Evolutionary conservation across 2,329 filamentous ascomycete genomes (phyloP), one percentile per base, ranked within the genome.

Genomic region (Colletotrichum tofieldiae): DNA sequence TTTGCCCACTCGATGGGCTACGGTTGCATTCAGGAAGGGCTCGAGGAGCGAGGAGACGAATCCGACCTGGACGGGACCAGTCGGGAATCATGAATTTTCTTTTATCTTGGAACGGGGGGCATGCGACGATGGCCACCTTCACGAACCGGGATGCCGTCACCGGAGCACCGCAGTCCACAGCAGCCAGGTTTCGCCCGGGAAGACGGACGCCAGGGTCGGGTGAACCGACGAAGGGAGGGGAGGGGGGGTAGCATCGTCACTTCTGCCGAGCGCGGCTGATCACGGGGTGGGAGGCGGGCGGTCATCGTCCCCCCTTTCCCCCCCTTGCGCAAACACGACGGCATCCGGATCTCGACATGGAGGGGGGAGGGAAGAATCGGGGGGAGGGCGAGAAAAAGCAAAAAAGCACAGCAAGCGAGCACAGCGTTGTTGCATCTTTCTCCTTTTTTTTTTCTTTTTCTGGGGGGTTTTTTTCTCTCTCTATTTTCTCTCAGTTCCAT

Each of bases 321-420:
- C n/a, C n/a, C 5, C 8, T 8, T 41, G 26, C 7, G 23, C 18
- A 41, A 47, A 60, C 32, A 52, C 41, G 37, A 47, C n/a, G 20
- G 26, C 45, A 47, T 55, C 39, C 32, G 41, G 52, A 41, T 18
- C 35, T 67, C 55, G 52, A 51, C 51, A 59, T 1, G 29, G 29
- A 32, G 29, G 29, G 29, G 29, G 29, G 29, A 3, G 14, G 64
- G 16, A 62, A 43, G 7, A 23, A 8, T 18, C 2, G 18, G 11
- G 8, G 7, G 7, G 3, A 35, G n/a, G 56, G 20, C 45, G 52
- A 59, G 23, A 37, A 58, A 52, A 58, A 49, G 32, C 26, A 49
- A 58, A 61, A 67, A 45, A 49, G 55, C 70, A 72, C 59, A 65
- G 70, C 70, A 54, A 72, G 70, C 70, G 70, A 70, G 70, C 65